Evolutionary conservation across 768 basidiomycete genomes (phyloP), one percentile per base, ranked within the genome.

Genomic region (Flagelloscypha sp.): DNA sequence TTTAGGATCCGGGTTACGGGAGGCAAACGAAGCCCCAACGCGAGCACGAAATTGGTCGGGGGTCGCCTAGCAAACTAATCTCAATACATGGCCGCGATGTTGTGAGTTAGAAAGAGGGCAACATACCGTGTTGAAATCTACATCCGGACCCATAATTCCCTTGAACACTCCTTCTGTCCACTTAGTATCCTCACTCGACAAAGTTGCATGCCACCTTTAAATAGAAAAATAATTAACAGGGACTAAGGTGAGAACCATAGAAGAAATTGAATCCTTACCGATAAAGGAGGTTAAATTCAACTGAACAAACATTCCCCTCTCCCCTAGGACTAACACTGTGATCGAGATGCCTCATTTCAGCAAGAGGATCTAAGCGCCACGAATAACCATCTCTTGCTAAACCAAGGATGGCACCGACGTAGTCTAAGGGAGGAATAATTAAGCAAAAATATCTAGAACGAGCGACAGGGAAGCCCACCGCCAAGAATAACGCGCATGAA

Each of bases 321-420:
- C 85, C 86, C 7, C 75, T 69, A 24, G 75, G 71, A 10, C 69
- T 58, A 37, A 82, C 53, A 1, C 61, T 59, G 43, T 84, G 81
- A 40, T 62, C 48, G 1, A 48, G 7, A 18, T 68, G 67, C 30
- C 83, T 69, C 40, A 68, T 69, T 7, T 58, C 40, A 79, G 66
- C 64, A 24, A 84, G 63, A 18, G 85, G 79, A 44, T 84, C 67
- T 24, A 87, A 59, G 36, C 79, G 68, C 84, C 84, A 87, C 25
- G 58, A 50, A 40, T 58, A 57, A 2, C 74, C 72, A 44, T 86
- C 79, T 21, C 72, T 63, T n/a, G 68, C 72, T 10, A 84, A 67
- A 12, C 77, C 79, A 20, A 87, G 64, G 44, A 87, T 85, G 13
- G 71, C 68, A 12, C 80, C 82, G 12, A 87, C 77, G 42, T 87